phyloP scores from a whole-genome alignment of 495 filamentous ascomycete species.

The Annulohypoxylon moriforme region DNA sequence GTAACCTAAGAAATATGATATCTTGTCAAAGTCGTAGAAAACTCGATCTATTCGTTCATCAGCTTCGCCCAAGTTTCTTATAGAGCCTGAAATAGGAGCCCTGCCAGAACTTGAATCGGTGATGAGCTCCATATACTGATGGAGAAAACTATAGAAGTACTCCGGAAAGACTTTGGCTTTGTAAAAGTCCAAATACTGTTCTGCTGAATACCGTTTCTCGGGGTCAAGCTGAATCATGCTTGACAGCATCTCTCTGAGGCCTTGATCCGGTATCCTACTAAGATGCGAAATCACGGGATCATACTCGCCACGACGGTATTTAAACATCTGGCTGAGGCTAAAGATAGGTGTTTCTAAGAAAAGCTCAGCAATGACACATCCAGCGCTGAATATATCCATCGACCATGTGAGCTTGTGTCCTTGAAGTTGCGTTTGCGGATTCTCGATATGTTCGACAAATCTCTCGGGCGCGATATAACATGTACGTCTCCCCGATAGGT shows the following conservation, averaged over 20 bases:
- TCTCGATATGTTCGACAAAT: slow-evolving; percentile 73
- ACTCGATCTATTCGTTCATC: slow-evolving; percentile 95
- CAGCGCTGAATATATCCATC: slow-evolving; percentile 98
- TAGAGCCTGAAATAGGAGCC: slow-evolving; percentile 68
- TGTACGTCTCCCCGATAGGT: slow-evolving; percentile 89
- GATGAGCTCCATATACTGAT: slow-evolving; percentile 96
- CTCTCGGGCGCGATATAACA: slow-evolving; percentile 97
- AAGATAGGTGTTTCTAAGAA: slow-evolving; percentile 97
- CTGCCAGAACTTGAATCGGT: slow-evolving; percentile 91
- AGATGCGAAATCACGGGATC: slow-evolving; percentile 84
- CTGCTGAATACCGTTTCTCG: slow-evolving; percentile 89
- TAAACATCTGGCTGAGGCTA: slow-evolving; percentile 90
- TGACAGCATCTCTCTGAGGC: slow-evolving; percentile 85
- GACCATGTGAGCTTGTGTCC: slow-evolving; percentile 72
- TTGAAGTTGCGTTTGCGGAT: slow-evolving; percentile 64
- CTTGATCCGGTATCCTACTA: slow-evolving; percentile 85
- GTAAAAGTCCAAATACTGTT: slow-evolving; percentile 95
- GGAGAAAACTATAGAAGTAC: slow-evolving; percentile 96
- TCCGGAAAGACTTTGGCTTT: slow-evolving; percentile 90
- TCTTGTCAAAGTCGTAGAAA: slow-evolving; percentile 96
- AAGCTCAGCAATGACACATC: slow-evolving; percentile 96
- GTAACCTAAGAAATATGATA: slow-evolving; percentile 90
- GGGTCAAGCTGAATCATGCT: slow-evolving; percentile 97
- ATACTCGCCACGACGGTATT: slow-evolving; percentile 91
- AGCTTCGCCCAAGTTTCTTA: slow-evolving; percentile 77